Conservation (phyloP, 768 basidiomycete genomes). For the Flagelloscypha sp. region DNA sequence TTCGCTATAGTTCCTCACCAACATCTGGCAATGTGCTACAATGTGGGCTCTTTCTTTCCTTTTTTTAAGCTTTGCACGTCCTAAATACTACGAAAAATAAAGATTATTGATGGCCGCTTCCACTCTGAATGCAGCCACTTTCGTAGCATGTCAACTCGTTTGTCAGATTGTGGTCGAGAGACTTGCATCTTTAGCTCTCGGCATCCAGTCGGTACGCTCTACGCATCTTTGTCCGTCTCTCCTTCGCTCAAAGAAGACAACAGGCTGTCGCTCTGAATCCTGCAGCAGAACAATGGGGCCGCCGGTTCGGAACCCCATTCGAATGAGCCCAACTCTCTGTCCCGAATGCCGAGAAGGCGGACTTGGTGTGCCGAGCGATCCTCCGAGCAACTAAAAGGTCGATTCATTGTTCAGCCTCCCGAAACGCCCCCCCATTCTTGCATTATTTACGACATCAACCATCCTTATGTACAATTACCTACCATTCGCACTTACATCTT, state of each 20-base stretch:
- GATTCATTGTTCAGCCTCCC: no score
- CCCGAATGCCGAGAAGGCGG: slow-evolving; percentile 22
- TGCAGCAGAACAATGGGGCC: slow-evolving; percentile 61
- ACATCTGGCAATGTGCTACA: slow-evolving; percentile 67
- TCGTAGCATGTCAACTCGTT: slow-evolving; percentile 58
- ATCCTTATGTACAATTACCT: no score
- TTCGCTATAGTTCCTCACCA: slow-evolving; percentile 11
- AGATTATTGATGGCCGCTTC: slow-evolving; percentile 75
- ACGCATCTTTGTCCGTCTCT: slow-evolving; percentile 17
- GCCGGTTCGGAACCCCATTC: slow-evolving; percentile 64
- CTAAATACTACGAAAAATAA: slow-evolving; percentile 7
- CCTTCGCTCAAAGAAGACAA: not conserved
- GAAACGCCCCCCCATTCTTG: no score
- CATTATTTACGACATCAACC: no score
- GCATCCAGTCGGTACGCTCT: slow-evolving; percentile 54
- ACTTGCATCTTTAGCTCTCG: slow-evolving; percentile 74
- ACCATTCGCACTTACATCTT: no score
- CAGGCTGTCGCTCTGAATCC: slow-evolving; percentile 46
- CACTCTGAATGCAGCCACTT: slow-evolving; percentile 67
- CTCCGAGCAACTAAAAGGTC: no score
- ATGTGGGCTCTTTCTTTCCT: slow-evolving; percentile 37
- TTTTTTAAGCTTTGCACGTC: slow-evolving; percentile 3
- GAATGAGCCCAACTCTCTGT: slow-evolving; percentile 50
- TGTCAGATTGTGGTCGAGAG: slow-evolving; percentile 54
- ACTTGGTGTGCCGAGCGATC: slow-evolving; percentile 11